Conservation (phyloP, 2,329 filamentous ascomycete genomes). For the Pyricularia grisea region DNA sequence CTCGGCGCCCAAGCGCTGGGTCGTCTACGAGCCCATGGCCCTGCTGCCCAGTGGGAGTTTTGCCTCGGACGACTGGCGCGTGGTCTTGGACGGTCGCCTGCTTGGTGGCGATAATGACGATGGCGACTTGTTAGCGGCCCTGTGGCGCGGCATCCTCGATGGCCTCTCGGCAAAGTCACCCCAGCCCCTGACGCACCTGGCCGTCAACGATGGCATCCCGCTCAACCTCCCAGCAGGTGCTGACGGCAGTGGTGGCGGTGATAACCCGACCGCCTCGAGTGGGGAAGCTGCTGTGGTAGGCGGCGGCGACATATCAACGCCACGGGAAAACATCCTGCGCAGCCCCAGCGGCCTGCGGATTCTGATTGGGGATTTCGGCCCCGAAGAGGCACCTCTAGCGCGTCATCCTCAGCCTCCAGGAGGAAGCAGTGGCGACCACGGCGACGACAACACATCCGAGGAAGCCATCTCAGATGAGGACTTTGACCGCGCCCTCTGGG, state of each 20-base stretch:
- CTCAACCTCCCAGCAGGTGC: slow-evolving; percentile 20
- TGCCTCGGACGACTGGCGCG: slow-evolving; percentile 27
- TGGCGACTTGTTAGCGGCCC: slow-evolving; percentile 8
- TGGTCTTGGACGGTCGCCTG: slow-evolving; percentile 17
- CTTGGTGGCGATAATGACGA: background rate
- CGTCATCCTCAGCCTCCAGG: background rate
- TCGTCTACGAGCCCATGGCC: slow-evolving; percentile 51
- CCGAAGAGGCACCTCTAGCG: slow-evolving; percentile 17
- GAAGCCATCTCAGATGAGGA: slow-evolving; percentile 28
- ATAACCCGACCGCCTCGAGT: background rate
- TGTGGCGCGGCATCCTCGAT: slow-evolving; percentile 42
- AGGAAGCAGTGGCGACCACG: background rate
- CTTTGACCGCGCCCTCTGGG: slow-evolving; percentile 67
- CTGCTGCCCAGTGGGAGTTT: slow-evolving; percentile 53
- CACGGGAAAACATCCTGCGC: slow-evolving; percentile 59
- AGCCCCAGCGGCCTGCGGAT: slow-evolving; percentile 62
- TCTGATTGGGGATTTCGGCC: slow-evolving; percentile 68
- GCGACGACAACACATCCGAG: background rate
- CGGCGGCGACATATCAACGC: slow-evolving; percentile 9
- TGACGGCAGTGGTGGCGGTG: background rate
- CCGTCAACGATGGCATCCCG: slow-evolving; percentile 54
- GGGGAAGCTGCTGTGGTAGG: background rate
- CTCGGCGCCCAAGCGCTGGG: slow-evolving; percentile 46
- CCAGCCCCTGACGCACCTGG: slow-evolving; percentile 42
- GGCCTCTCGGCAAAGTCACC: slow-evolving; percentile 33